A percentile compares a stretch with the other conserved stretches of the same genome.
Evolutionary conservation across 495 filamentous ascomycete genomes (phyloP).

Genomic region (Chaetomidium leptoderma): DNA sequence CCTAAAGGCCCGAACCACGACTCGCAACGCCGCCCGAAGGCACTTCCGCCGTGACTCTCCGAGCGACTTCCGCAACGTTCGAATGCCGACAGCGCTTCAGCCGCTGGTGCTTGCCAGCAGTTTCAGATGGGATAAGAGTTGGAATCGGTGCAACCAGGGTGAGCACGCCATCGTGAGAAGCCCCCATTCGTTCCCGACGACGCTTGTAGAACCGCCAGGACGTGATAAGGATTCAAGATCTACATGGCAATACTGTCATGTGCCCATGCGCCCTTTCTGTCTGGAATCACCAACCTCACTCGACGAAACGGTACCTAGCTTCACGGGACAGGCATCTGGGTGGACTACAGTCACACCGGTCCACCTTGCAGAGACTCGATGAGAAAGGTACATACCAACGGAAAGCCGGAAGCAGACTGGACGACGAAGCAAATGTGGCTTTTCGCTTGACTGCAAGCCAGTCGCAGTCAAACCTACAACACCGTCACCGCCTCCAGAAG

Average conservation of each 20-base stretch:
- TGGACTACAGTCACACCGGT: constrained; percentile 18
- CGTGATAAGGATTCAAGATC: not conserved
- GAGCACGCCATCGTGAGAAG: constrained; percentile 1
- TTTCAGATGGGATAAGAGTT: not conserved
- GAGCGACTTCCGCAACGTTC: constrained; percentile 14
- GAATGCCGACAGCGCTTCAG: constrained; percentile 3
- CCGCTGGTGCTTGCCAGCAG: not conserved
- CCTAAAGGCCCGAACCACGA: not conserved
- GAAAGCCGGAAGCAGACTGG: constrained; percentile 3
- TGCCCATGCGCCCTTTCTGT: not conserved
- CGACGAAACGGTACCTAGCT: no score
- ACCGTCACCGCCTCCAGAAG: not conserved
- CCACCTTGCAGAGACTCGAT: constrained; percentile 1
- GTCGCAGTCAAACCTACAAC: not conserved
- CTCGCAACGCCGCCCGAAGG: constrained; percentile 2
- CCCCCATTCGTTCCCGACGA: constrained; percentile 4
- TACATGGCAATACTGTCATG: not conserved
- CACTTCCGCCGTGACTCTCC: constrained; percentile 9
- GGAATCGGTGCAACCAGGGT: not conserved
- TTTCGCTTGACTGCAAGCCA: constrained; percentile 6
- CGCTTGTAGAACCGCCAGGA: not conserved
- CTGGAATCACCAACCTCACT: no score
- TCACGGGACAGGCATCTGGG: not conserved
- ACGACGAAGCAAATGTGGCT: constrained; percentile 5
- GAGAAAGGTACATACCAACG: not conserved